Conservation (phyloP, 2,329 filamentous ascomycete genomes). For the Colletotrichum filicis region DNA sequence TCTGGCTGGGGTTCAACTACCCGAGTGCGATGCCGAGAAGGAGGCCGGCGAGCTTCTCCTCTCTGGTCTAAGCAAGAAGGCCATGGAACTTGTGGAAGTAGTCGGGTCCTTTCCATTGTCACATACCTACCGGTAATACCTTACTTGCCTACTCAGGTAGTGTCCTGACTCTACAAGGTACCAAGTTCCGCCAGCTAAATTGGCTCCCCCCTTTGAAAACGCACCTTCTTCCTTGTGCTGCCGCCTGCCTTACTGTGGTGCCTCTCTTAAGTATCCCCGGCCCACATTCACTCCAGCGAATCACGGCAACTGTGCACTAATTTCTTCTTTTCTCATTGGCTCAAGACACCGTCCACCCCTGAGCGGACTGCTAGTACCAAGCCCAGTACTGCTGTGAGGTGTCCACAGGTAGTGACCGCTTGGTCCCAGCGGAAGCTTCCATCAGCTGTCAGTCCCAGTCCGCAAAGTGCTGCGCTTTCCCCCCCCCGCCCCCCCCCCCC, state of each 20-base stretch:
- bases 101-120: not conserved
- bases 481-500: too few relatives aligned
- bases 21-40: constrained; percentile 30
- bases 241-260: not conserved
- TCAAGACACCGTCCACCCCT: not conserved
- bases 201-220: not conserved
- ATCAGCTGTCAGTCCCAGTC: constrained; percentile 21
- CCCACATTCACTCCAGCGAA: constrained; percentile 6
- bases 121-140: too few relatives aligned
- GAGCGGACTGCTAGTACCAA: constrained; percentile 27
- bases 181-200: not conserved
- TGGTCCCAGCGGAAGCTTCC: constrained; percentile 20
- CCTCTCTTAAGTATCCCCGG: not conserved
- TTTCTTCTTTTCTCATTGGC: constrained; percentile 25
- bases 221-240: not conserved
- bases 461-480: not conserved
- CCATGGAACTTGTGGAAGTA: not conserved
- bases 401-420: constrained; percentile 12
- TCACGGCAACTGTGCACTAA: constrained; percentile 31
- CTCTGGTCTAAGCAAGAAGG: not conserved
- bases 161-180: not conserved
- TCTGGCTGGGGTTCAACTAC: not conserved
- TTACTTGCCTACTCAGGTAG: not conserved
- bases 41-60: not conserved
- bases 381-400: constrained; percentile 3